Base-by-base conservation (phyloP, 2,329 filamentous ascomycete genomes). In the Rasamsonia emersonii region DNA sequence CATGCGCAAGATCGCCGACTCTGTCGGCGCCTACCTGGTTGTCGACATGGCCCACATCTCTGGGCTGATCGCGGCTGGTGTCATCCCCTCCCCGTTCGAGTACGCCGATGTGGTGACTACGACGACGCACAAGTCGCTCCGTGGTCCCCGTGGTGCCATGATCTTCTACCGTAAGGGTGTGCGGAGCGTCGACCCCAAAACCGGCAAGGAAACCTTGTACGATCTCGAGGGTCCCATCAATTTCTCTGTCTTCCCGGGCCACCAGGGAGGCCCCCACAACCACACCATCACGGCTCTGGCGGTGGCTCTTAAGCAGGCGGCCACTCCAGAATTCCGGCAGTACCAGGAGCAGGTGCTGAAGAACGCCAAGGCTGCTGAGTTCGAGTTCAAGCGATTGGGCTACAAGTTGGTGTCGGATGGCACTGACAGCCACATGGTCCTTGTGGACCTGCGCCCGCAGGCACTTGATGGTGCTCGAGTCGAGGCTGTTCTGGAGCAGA, bases 31-130 rank as follows among this genome's bases (percentile, higher is more conserved):
- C 52, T 98, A 96, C 64, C 73, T 98, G 36, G 68, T 98, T 40
- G 85, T 86, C 48, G 91, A 98, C 55, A 95, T 98, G 78, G 91
- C 91, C 32, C 91, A 98, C 56, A 93, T 98, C 46, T 96, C 89
- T 7, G 91, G 91, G 44, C 70, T 98, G 41, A 78, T 98, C 31
- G 88, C 91, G 25, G 89, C 86, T 47, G 86, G 86, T 52, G 88
- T 94, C 34, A 77, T 95, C 44, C 86, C 86, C 25, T 82, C 83
- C 39, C 91, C 91, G 30, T 98, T 96, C 63, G 74, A 75, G 44
- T 80, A 82, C 60, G 83, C 86, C 44, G 91, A 98, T 58, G 81
- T 98, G 38, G 91, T 98, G 44, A 98, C 91, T 28, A 98, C 91
- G 14, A 98, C 91, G 21, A 95, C 86, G 41, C 91, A 98, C 74